Base-by-base conservation (phyloP, 2,329 filamentous ascomycete species). In the Dothideomycetes sp. region DNA sequence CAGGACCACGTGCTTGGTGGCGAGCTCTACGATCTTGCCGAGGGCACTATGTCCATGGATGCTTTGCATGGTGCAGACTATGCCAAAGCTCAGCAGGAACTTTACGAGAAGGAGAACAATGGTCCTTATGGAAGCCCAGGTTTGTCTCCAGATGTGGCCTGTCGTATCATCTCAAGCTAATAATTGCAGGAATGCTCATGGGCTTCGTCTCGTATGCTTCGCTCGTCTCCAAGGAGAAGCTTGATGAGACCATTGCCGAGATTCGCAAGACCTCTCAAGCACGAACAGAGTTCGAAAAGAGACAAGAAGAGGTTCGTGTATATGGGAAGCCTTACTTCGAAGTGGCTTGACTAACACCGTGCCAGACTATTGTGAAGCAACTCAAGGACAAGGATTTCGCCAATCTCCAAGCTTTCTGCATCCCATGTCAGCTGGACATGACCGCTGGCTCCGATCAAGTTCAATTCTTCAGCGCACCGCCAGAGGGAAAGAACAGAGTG, bases 1-100 rank as follows among this genome's bases (percentile, higher is more conserved):
- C n/a, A n/a, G 47, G 69, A 73, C 34, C 67, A 69, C 51, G 52
- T 62, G 19, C 47, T 48, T 2, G 47, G 43, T n/a, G 51, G 52
- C 16, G 53, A 55, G 49, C 40, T 54, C 2, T 57, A 51, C 36
- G 51, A 57, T 33, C 46, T 55, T 2, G 45, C 44, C 16, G 46
- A 50, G 9, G 60, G 56, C 11, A 41, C 57, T 18, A 43, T 48
- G 7, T 58, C 55, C 3, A 42, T 61, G 31, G 58, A 61, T 42
- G 51, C 54, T 5, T 35, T 62, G 8, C 55, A 60, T 27, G 51
- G 48, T 3, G 53, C 53, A 35, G 59, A 61, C 19, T 59, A 58
- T 45, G 47, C 49, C 19, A 56, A 59, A 36, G 51, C 54, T 3
- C 50, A 53, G 43, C 46, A 56, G 18, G 49, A 55, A 19, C 42